Conservation (phyloP, 2,329 filamentous ascomycete species). For the Beauveria pseudobassiana region DNA sequence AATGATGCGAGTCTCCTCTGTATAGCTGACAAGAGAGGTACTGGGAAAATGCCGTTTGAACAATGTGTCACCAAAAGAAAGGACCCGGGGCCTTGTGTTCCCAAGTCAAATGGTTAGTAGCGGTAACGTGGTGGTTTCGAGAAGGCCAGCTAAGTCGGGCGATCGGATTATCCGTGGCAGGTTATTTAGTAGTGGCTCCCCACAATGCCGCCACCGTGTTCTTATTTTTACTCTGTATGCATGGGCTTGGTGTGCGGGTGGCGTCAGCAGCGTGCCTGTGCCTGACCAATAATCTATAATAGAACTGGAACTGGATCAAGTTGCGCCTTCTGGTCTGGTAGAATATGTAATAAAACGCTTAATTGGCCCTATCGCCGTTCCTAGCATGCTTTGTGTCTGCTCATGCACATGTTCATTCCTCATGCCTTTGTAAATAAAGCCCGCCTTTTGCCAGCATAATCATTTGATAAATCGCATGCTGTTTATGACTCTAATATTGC, state of each 20-base stretch:
- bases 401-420: too few relatives aligned
- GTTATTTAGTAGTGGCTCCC: neutral
- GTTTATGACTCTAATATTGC: neutral
- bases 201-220: slow-evolving; percentile 15
- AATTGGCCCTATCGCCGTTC: too few relatives aligned
- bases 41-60: neutral
- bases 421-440: too few relatives aligned
- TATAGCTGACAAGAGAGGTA: neutral
- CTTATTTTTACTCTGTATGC: neutral
- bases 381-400: too few relatives aligned
- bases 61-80: slow-evolving; percentile 12
- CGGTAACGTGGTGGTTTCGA: slow-evolving; percentile 4
- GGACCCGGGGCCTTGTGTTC: neutral
- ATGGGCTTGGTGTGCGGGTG: too few relatives aligned
- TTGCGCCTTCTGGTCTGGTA: too few relatives aligned
- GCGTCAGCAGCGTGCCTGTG: too few relatives aligned
- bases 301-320: too few relatives aligned
- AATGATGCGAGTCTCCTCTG: neutral
- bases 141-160: slow-evolving; percentile 9
- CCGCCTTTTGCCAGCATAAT: too few relatives aligned
- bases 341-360: too few relatives aligned
- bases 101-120: neutral
- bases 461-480: neutral
- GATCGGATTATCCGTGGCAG: slow-evolving; percentile 13
- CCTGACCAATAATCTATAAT: too few relatives aligned